phyloP scores from a whole-genome alignment of 108 stramenopile species.

The Nitzschia inconspicua region DNA sequence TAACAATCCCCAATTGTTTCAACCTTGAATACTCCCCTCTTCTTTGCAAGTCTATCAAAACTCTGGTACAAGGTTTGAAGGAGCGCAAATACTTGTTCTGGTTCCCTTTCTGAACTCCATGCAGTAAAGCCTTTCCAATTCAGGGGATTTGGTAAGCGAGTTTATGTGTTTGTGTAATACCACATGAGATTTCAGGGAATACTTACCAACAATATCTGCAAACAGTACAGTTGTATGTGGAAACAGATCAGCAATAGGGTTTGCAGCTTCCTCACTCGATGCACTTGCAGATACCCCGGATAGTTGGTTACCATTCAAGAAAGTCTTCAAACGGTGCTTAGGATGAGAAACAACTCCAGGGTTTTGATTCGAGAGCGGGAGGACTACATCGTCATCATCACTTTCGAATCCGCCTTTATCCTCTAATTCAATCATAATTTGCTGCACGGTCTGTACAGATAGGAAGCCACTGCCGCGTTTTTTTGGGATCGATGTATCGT shows the following conservation, averaged over 20 bases:
- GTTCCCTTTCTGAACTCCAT: constrained; percentile 33
- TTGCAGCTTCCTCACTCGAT: constrained; percentile 9
- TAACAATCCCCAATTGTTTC: too few relatives aligned
- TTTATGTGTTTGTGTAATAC: too few relatives aligned
- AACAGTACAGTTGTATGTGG: constrained; percentile 44
- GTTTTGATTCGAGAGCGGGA: too few relatives aligned
- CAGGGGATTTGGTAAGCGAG: too few relatives aligned
- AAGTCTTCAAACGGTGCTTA: constrained; percentile 13
- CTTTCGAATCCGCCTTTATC: too few relatives aligned
- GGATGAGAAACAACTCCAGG: constrained; percentile 6
- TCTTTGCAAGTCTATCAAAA: constrained; percentile 18
- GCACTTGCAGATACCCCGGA: neutral
- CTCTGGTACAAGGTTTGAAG: constrained; percentile 16
- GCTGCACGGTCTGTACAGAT: too few relatives aligned
- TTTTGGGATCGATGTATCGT: too few relatives aligned
- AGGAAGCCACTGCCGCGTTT: too few relatives aligned
- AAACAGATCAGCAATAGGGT: constrained; percentile 53
- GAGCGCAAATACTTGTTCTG: constrained; percentile 36
- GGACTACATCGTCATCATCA: too few relatives aligned
- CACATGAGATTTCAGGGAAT: too few relatives aligned
- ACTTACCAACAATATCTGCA: constrained; percentile 60
- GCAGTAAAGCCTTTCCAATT: constrained; percentile 57
- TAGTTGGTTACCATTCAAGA: neutral
- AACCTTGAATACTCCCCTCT: constrained; percentile 13
- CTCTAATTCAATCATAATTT: too few relatives aligned